Base-by-base conservation (phyloP, 2,329 filamentous ascomycete genomes). In the Penicillium verrucosum region DNA sequence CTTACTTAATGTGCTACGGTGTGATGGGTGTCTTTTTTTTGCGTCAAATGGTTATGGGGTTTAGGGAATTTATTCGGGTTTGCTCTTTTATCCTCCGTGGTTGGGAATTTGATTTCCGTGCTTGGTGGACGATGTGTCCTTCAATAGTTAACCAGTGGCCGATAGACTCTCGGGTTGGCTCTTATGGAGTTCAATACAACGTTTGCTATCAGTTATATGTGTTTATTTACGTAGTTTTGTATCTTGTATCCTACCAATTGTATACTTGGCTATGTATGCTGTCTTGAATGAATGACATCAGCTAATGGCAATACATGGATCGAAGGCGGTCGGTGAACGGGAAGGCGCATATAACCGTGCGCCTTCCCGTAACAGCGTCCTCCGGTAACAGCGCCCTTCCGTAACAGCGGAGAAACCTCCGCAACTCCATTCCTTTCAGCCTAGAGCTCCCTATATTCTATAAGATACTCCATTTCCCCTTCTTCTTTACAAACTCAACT, bases 1-100 rank as follows among this genome's bases (percentile, higher is more conserved):
- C 11, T 23, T 34, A 16, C 18, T 59, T 68, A 57, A 66, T 56
- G 64, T 51, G 62, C 54, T 50, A 67, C 36, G 66, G 57, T 64
- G 59, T 66, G 60, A 67, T 60, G 63, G 54, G 14, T 52, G 21
- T 57, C 51, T 38, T 27, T 45, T 41, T 41, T 47, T 38, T 42
- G 34, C 34, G 30, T 50, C 18, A 29, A 37, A 43, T 16, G 37
- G 40, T 55, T 51, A 34, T 36, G 38, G 47, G 48, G 34, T 52
- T 50, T 40, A 37, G n/a, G 14, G 29, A 9, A 51, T 23, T 51
- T 30, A 18, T 60, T 54, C 45, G 44, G 45, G 36, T 32, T 14
- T 34, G 18, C 36, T 48, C 45, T 42, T 51, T 56, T 49, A 10
- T 61, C 30, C 48, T 47, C 47, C 16, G 5, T 53, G 43, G 42